Percentiles rank a stretch among this genome's conserved stretches.
These are phyloP conservation scores for Pelargonium nanum DNA, from an alignment of 345 rosid species.

Conservation along the genomic window DNA sequence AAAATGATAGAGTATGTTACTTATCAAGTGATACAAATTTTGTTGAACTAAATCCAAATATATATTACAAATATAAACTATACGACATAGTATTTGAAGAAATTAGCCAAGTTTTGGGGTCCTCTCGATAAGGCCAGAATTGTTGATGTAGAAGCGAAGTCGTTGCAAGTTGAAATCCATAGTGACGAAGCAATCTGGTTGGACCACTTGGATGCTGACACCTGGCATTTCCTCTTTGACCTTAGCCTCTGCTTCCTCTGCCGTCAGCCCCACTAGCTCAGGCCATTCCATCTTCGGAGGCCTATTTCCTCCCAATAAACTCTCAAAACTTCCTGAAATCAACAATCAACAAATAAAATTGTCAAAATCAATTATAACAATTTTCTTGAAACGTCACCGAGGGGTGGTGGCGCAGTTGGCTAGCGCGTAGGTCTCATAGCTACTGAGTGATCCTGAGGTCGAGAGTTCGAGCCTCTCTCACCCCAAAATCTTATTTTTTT, in stretches of 20 bases:
- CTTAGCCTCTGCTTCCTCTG: conserved; percentile 38
- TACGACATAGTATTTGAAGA: neutral
- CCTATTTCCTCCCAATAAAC: conserved; percentile 12
- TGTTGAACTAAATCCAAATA: neutral
- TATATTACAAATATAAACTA: too few species aligned
- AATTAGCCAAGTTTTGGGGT: conserved; percentile 29
- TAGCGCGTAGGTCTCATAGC: conserved; percentile 98
- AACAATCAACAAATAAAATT: too few species aligned
- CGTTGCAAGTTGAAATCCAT: conserved; percentile 29
- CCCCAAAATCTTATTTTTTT: neutral
- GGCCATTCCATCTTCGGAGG: conserved; percentile 33
- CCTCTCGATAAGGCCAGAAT: conserved; percentile 23
- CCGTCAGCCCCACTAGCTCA: conserved; percentile 34
- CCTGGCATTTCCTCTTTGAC: conserved; percentile 33
- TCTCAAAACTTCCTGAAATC: conserved; percentile 23
- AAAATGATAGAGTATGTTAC: too few species aligned
- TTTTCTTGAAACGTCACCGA: neutral
- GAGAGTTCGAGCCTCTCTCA: conserved; percentile 14
- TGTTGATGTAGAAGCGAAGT: conserved; percentile 28
- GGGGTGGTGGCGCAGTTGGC: conserved; percentile 99
- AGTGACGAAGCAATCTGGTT: conserved; percentile 20
- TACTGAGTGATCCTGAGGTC: conserved; percentile 12
- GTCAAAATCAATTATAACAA: too few species aligned
- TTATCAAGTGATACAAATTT: too few species aligned
- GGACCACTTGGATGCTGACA: conserved; percentile 29